phyloP scores from a whole-genome alignment of 805 yeast genomes.

The Candida insectorum region DNA sequence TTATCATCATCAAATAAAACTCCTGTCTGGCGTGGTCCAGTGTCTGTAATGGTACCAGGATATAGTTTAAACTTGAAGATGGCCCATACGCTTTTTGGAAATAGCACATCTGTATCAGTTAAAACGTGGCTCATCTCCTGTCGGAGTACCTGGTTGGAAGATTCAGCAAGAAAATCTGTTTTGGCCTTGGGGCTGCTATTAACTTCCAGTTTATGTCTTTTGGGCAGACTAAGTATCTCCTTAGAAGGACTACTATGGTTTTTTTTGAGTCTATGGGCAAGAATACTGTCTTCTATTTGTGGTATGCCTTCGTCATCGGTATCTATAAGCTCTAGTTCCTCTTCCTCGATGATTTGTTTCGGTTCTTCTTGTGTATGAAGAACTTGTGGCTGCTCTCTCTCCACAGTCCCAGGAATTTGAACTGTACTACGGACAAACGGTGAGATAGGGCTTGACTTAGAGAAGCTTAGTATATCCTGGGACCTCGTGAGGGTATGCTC shows the following conservation, averaged over 20 bases:
- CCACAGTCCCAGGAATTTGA: conserved; percentile 21
- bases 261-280: conserved; percentile 18
- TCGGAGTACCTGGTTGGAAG: conserved; percentile 8
- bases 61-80: conserved; percentile 45
- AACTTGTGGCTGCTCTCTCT: conserved; percentile 29
- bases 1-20: conserved; percentile 41
- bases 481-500: too few relatives aligned
- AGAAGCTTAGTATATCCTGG: too few relatives aligned
- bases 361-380: conserved; percentile 21
- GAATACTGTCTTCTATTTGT: conserved; percentile 22
- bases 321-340: conserved; percentile 10
- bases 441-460: background rate
- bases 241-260: conserved; percentile 5
- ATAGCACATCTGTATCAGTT: conserved; percentile 5
- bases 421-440: conserved; percentile 6
- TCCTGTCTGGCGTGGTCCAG: conserved; percentile 24
- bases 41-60: conserved; percentile 42
- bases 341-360: conserved; percentile 1
- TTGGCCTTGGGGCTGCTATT: background rate
- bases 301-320: conserved; percentile 11
- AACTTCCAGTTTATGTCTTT: background rate
- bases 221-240: conserved; percentile 1
- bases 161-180: background rate
- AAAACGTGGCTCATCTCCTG: conserved; percentile 11
- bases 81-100: conserved; percentile 49